Percentiles rank a stretch among this genome's conserved stretches.
Conservation (phyloP, 176 grass and related monocot genomes). For the Hordeum marinum region DNA sequence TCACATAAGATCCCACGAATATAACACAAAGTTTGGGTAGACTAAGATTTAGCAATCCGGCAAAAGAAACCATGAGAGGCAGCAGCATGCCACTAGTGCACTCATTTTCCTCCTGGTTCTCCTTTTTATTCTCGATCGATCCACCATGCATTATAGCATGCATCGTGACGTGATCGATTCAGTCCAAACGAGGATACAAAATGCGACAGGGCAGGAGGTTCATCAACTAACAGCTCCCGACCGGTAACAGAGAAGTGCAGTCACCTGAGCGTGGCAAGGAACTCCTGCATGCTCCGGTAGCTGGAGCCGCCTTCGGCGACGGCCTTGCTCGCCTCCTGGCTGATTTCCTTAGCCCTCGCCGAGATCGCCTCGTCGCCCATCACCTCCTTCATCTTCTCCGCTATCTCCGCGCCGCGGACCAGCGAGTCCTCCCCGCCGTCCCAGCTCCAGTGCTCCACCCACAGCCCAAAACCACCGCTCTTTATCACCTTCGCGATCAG, state of each 20-base stretch:
- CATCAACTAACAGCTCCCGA: too few relatives aligned
- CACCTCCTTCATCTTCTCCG: slow-evolving; percentile 39
- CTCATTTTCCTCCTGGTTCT: background rate
- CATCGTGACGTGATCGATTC: background rate
- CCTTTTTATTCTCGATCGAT: background rate
- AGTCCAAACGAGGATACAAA: too few relatives aligned
- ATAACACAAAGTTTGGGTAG: too few relatives aligned
- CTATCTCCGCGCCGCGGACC: slow-evolving; percentile 37
- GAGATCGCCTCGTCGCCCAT: slow-evolving; percentile 27
- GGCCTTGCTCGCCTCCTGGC: slow-evolving; percentile 25
- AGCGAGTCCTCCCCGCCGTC: slow-evolving; percentile 24
- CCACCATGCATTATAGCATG: background rate
- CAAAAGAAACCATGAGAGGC: too few relatives aligned
- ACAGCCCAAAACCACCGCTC: slow-evolving; percentile 38
- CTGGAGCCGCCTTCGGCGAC: background rate
- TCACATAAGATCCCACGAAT: too few relatives aligned
- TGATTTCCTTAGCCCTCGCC: background rate
- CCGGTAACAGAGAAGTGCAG: too few relatives aligned
- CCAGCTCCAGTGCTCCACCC: slow-evolving; percentile 64
- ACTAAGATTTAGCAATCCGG: too few relatives aligned
- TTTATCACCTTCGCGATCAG: slow-evolving; percentile 33
- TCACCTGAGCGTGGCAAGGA: background rate
- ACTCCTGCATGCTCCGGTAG: background rate
- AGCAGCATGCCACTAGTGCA: background rate
- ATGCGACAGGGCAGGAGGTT: too few relatives aligned